Conservation (phyloP, 306 rosid species). For the Inga oerstediana region DNA sequence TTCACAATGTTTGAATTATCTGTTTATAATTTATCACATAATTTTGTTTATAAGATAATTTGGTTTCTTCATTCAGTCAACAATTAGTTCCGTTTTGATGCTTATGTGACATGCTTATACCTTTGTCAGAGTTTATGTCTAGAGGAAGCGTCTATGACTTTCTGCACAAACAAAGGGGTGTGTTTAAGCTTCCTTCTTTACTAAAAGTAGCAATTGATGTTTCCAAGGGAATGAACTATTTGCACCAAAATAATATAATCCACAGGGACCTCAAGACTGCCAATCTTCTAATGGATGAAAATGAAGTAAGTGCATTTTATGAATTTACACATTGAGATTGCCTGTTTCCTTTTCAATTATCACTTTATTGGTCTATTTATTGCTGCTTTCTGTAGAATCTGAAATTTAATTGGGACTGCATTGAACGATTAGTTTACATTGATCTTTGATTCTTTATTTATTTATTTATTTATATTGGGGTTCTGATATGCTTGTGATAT, state of each 20-base stretch:
- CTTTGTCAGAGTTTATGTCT: slow-evolving; percentile 89
- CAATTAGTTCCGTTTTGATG: slow-evolving; percentile 38
- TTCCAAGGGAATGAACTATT: slow-evolving; percentile 95
- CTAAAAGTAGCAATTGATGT: slow-evolving; percentile 92
- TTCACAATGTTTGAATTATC: slow-evolving; percentile 22
- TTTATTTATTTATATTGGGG: neutral
- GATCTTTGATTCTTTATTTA: slow-evolving; percentile 2
- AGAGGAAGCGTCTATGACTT: slow-evolving; percentile 93
- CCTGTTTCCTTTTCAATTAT: slow-evolving; percentile 17
- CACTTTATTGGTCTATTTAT: slow-evolving; percentile 21
- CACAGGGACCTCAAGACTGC: slow-evolving; percentile 99
- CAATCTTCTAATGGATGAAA: slow-evolving; percentile 99
- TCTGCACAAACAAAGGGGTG: slow-evolving; percentile 92
- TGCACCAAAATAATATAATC: slow-evolving; percentile 97
- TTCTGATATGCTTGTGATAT: neutral
- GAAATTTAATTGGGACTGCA: slow-evolving; percentile 26
- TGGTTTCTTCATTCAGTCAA: slow-evolving; percentile 29
- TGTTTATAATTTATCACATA: slow-evolving; percentile 29
- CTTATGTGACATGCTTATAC: slow-evolving; percentile 43
- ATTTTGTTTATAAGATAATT: slow-evolving; percentile 40
- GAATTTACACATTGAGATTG: slow-evolving; percentile 35
- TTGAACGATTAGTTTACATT: slow-evolving; percentile 1
- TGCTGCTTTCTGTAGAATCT: slow-evolving; percentile 14
- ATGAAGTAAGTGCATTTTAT: slow-evolving; percentile 66
- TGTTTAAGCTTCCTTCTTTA: slow-evolving; percentile 88